Evolutionary conservation across 768 basidiomycete species (phyloP).

Genomic region (Suillus decipiens): DNA sequence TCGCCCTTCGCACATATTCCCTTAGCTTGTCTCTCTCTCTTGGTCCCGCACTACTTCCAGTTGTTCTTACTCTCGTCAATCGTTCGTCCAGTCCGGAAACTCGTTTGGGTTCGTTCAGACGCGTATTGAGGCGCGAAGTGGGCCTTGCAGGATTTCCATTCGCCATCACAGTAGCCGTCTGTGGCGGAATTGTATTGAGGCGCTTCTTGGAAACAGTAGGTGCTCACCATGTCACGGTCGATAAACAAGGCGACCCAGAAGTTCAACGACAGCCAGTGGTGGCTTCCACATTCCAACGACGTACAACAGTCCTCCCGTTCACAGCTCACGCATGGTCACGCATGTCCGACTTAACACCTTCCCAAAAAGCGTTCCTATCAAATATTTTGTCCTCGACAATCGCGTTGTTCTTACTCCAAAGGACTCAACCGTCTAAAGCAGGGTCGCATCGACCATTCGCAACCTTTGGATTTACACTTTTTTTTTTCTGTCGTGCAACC

Average conservation of each 20-base stretch:
- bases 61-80: slow-evolving; percentile 40
- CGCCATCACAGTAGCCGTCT: slow-evolving; percentile 61
- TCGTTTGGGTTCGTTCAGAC: slow-evolving; percentile 18
- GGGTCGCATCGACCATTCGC: slow-evolving; percentile 42
- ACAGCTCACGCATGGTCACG: slow-evolving; percentile 2
- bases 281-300: background rate
- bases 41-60: slow-evolving; percentile 62
- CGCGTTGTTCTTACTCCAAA: slow-evolving; percentile 60
- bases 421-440: slow-evolving; percentile 36
- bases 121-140: slow-evolving; percentile 57
- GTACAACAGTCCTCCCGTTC: background rate
- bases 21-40: slow-evolving; percentile 66
- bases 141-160: slow-evolving; percentile 67
- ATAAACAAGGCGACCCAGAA: background rate
- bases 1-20: slow-evolving; percentile 67
- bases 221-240: background rate
- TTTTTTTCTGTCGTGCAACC: slow-evolving; percentile 68
- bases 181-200: slow-evolving; percentile 60
- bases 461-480: slow-evolving; percentile 68
- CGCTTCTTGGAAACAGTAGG: slow-evolving; percentile 41
- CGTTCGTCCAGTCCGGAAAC: slow-evolving; percentile 27
- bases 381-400: slow-evolving; percentile 57
- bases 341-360: slow-evolving; percentile 34
- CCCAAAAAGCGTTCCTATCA: slow-evolving; percentile 58
- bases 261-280: background rate